Percentiles rank a stretch among this genome's conserved stretches.
Evolutionary conservation across 192 early-diverging fungal genomes (phyloP).

Genomic region (Phycomyces blakesleeanus): DNA sequence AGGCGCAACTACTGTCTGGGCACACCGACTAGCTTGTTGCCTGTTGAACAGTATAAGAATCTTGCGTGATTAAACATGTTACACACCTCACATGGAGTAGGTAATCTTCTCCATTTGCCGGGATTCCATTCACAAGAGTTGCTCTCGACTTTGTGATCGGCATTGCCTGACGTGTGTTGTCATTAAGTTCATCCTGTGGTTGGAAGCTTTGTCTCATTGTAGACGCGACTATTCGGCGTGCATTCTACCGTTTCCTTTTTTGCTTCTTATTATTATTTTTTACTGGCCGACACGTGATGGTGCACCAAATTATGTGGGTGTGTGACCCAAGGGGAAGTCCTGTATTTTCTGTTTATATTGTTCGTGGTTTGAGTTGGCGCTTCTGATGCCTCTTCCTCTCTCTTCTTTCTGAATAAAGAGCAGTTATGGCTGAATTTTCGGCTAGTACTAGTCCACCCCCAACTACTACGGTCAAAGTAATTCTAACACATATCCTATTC

Average conservation of each 20-base stretch:
- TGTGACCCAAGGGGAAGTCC: too few relatives aligned
- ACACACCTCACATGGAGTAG: slow-evolving; percentile 28
- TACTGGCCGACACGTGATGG: too few relatives aligned
- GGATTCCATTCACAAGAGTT: slow-evolving; percentile 11
- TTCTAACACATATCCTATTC: too few relatives aligned
- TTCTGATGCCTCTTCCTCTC: neutral
- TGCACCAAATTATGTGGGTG: too few relatives aligned
- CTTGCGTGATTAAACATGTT: neutral
- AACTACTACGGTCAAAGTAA: neutral
- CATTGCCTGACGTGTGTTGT: slow-evolving; percentile 5
- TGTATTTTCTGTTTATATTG: too few relatives aligned
- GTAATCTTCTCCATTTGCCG: slow-evolving; percentile 30
- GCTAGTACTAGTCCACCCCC: neutral
- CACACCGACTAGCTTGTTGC: slow-evolving; percentile 6
- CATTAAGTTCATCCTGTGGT: neutral
- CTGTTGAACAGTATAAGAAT: neutral
- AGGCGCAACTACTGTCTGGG: slow-evolving; percentile 9
- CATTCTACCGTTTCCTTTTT: too few relatives aligned
- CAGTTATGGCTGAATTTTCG: neutral
- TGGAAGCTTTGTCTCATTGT: neutral
- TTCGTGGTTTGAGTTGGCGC: neutral
- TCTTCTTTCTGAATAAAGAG: neutral
- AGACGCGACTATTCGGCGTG: neutral
- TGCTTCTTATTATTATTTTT: too few relatives aligned
- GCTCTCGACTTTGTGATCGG: slow-evolving; percentile 5